Conservation (phyloP, 139 green algal species). For the Pleodorina starrii region DNA sequence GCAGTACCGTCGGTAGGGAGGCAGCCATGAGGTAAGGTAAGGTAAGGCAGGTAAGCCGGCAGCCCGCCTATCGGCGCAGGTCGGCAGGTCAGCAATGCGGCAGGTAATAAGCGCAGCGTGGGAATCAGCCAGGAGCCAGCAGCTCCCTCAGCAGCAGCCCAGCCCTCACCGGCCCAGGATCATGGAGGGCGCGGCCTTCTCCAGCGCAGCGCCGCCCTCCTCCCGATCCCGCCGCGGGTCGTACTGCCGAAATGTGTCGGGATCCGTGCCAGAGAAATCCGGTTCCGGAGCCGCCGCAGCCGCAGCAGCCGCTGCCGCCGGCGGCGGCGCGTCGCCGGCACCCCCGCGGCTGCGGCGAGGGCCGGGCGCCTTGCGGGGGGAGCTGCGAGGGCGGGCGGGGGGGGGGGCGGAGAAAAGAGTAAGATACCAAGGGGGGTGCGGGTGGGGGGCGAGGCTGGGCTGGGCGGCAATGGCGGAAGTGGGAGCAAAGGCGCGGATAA, state of each 20-base stretch:
- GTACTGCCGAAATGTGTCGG: slow-evolving; percentile 14
- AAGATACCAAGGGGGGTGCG: too few species aligned
- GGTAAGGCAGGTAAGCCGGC: too few species aligned
- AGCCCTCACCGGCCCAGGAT: not conserved
- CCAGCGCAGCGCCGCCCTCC: not conserved
- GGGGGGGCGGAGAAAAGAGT: not conserved
- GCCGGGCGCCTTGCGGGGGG: not conserved
- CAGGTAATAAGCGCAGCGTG: too few species aligned
- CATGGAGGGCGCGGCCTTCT: slow-evolving; percentile 7
- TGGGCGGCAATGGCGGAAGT: too few species aligned
- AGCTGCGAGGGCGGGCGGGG: not conserved
- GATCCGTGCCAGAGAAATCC: slow-evolving; percentile 22
- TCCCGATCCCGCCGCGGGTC: not conserved
- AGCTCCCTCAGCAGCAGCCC: not conserved
- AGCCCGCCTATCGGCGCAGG: too few species aligned
- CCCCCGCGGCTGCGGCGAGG: not conserved
- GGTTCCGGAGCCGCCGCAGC: too few species aligned
- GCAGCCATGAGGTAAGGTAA: too few species aligned
- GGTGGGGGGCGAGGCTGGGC: not conserved
- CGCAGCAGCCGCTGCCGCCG: too few species aligned
- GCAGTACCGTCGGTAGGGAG: too few species aligned
- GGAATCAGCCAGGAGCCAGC: not conserved
- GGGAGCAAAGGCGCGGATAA: too few species aligned
- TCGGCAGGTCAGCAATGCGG: too few species aligned
- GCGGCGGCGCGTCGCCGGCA: not conserved